These are phyloP conservation scores for Phylloporus sp. DNA, from an alignment of 768 basidiomycete species.

Conservation along the genomic window DNA sequence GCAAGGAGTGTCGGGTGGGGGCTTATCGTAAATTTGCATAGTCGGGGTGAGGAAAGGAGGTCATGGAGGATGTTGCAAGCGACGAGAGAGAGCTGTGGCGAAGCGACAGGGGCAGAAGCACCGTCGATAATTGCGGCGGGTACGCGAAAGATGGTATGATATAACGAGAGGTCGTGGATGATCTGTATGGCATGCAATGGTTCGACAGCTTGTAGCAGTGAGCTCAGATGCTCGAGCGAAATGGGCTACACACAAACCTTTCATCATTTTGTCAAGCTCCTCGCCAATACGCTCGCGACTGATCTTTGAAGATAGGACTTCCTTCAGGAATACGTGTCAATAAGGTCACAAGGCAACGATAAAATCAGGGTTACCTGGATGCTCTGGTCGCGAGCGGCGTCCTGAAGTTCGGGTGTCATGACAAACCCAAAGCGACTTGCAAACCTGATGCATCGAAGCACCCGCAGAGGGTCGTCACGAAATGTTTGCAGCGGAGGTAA, in stretches of 20 bases:
- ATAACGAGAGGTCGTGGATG: slow-evolving; percentile 70
- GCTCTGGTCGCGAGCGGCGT: slow-evolving; percentile 52
- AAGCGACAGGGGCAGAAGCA: slow-evolving; percentile 41
- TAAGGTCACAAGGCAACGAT: not conserved
- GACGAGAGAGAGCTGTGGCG: slow-evolving; percentile 42
- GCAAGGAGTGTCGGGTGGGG: slow-evolving; percentile 39
- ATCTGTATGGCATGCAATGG: slow-evolving; percentile 70
- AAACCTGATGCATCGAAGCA: slow-evolving; percentile 88
- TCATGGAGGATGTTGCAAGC: slow-evolving; percentile 56
- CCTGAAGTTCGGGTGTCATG: slow-evolving; percentile 61
- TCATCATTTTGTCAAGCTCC: slow-evolving; percentile 92
- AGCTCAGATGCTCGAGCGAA: slow-evolving; percentile 1
- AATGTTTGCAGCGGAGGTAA: slow-evolving; percentile 85
- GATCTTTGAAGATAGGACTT: slow-evolving; percentile 71
- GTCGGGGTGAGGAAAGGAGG: slow-evolving; percentile 33
- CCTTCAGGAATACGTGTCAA: slow-evolving; percentile 31
- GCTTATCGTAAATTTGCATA: slow-evolving; percentile 11
- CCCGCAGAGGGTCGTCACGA: slow-evolving; percentile 86
- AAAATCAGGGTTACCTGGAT: slow-evolving; percentile 50
- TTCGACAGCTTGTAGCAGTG: slow-evolving; percentile 51
- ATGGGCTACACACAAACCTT: slow-evolving; percentile 43
- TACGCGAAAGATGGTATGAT: slow-evolving; percentile 59
- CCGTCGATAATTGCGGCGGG: slow-evolving; percentile 39
- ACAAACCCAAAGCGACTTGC: slow-evolving; percentile 85
- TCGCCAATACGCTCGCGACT: slow-evolving; percentile 88